Evolutionary conservation across 2,329 filamentous ascomycete species (phyloP).

Genomic region (Xylariaceae sp.): DNA sequence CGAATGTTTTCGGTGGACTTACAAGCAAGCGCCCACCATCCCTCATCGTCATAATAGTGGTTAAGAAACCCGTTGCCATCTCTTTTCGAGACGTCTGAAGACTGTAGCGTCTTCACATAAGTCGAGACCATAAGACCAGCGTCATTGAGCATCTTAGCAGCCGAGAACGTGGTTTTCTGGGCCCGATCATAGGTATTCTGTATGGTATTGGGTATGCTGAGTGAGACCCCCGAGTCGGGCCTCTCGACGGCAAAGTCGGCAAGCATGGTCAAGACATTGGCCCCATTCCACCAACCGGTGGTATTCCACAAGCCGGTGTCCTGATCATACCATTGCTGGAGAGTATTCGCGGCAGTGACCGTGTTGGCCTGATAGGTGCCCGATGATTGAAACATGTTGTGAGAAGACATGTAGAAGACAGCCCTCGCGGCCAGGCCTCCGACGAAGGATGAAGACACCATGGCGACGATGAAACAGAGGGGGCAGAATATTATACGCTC

Average conservation of each 20-base stretch:
- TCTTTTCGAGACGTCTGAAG: conserved; percentile 23
- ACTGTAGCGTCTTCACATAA: conserved; percentile 25
- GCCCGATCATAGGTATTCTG: conserved; percentile 32
- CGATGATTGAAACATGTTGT: conserved; percentile 20
- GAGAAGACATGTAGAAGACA: conserved; percentile 31
- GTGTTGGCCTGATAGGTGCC: conserved; percentile 27
- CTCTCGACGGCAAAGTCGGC: conserved; percentile 20
- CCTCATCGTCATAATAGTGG: conserved; percentile 56
- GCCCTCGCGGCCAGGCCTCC: conserved; percentile 30
- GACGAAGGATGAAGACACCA: conserved; percentile 30
- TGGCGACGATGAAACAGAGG: conserved; percentile 8
- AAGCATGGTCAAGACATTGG: conserved; percentile 48
- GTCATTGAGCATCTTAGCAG: conserved; percentile 23
- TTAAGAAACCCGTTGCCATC: conserved; percentile 47
- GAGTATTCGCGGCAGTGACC: conserved; percentile 28
- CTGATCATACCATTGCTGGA: conserved; percentile 50
- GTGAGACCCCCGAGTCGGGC: conserved; percentile 12
- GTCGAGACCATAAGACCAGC: conserved; percentile 28
- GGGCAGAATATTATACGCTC: conserved; percentile 11
- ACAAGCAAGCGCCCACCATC: conserved; percentile 56
- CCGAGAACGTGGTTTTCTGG: conserved; percentile 28
- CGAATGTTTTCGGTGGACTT: conserved; percentile 1
- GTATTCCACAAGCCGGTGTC: conserved; percentile 51
- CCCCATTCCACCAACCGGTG: conserved; percentile 58
- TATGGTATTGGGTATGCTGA: conserved; percentile 28